A percentile compares a stretch with the other conserved stretches of the same genome.
Evolutionary conservation across 2,329 filamentous ascomycete species (phyloP).

Genomic region (Pezicula neosporulosa): DNA sequence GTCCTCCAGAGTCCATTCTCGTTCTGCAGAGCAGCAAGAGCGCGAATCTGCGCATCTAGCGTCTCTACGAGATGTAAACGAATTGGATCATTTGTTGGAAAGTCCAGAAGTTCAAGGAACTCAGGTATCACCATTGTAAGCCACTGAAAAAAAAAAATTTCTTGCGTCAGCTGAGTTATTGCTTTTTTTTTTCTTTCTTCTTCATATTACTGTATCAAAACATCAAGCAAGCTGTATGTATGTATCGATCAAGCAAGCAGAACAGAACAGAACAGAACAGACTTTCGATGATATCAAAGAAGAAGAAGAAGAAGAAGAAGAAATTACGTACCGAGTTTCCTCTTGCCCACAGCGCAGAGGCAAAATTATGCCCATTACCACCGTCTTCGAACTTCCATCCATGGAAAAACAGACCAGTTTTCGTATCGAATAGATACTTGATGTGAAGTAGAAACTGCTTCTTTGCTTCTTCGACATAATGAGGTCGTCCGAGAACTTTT

Average conservation of each 20-base stretch:
- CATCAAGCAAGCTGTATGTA: too few relatives aligned
- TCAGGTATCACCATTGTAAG: constrained; percentile 76
- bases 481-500: constrained; percentile 61
- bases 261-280: too few relatives aligned
- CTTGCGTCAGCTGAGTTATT: too few relatives aligned
- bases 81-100: constrained; percentile 55
- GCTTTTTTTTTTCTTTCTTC: too few relatives aligned
- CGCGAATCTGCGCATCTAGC: constrained; percentile 65
- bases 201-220: too few relatives aligned
- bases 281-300: too few relatives aligned
- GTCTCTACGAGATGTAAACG: constrained; percentile 57
- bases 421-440: constrained; percentile 72
- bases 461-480: constrained; percentile 76
- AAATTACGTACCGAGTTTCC: constrained; percentile 47
- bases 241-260: too few relatives aligned
- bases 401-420: constrained; percentile 74
- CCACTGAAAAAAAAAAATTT: constrained; percentile 54
- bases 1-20: constrained; percentile 69
- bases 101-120: constrained; percentile 67
- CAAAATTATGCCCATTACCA: constrained; percentile 54
- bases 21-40: constrained; percentile 58
- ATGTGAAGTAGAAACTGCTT: constrained; percentile 74
- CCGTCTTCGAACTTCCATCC: constrained; percentile 71
- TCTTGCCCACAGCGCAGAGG: constrained; percentile 50
- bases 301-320: too few relatives aligned